phyloP scores from a whole-genome alignment of 306 rosid species.

The Astragalus membranaceus region DNA sequence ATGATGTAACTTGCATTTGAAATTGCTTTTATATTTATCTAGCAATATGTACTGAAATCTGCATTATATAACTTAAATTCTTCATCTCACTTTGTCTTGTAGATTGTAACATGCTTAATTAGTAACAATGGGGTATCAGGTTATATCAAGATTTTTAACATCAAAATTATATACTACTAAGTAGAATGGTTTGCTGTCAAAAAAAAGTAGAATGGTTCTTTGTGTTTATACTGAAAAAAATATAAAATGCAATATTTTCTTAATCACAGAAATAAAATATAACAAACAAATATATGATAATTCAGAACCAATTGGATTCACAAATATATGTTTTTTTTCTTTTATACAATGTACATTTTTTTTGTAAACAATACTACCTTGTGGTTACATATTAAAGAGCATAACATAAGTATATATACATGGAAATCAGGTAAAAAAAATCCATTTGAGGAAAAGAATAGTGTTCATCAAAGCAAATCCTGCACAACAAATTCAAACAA shows the following conservation, averaged over 20 bases:
- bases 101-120: too few relatives aligned
- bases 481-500: slow-evolving; percentile 36
- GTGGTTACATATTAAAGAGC: slow-evolving; percentile 26
- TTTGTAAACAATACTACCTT: slow-evolving; percentile 23
- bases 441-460: slow-evolving; percentile 50
- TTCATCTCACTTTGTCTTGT: background rate
- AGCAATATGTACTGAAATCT: background rate
- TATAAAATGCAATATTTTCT: background rate
- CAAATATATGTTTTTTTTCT: slow-evolving; percentile 7
- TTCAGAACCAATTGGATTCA: slow-evolving; percentile 23
- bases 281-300: slow-evolving; percentile 10
- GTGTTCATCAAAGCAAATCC: slow-evolving; percentile 39
- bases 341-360: slow-evolving; percentile 4
- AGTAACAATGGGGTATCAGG: too few relatives aligned
- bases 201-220: too few relatives aligned
- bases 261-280: background rate
- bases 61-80: background rate
- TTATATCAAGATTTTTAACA: too few relatives aligned
- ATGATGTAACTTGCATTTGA: too few relatives aligned
- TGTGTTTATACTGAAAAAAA: background rate
- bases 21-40: too few relatives aligned
- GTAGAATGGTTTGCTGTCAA: too few relatives aligned
- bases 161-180: too few relatives aligned
- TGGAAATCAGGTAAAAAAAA: slow-evolving; percentile 9
- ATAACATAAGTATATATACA: slow-evolving; percentile 38